Conservation (phyloP, 345 rosid genomes). For the Turnera subulata region DNA sequence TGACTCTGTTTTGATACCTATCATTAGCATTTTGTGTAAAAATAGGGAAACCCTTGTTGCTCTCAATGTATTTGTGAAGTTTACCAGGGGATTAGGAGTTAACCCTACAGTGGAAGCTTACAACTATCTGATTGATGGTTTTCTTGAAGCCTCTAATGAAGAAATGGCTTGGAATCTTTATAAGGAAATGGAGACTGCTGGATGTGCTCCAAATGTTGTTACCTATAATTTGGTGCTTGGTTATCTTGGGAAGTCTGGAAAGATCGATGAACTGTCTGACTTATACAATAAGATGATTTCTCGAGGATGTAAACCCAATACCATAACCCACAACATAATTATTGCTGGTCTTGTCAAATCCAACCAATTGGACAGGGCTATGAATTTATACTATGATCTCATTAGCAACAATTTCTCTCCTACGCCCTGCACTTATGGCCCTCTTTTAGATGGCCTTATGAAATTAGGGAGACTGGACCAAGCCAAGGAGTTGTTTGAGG, state of each 20-base stretch:
- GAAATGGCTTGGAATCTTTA: constrained; percentile 51
- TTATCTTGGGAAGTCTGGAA: constrained; percentile 62
- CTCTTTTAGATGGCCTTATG: constrained; percentile 69
- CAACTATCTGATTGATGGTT: constrained; percentile 61
- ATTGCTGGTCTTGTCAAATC: constrained; percentile 66
- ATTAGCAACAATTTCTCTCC: constrained; percentile 69
- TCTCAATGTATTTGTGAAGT: constrained; percentile 43
- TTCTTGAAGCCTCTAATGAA: constrained; percentile 43
- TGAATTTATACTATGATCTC: constrained; percentile 69
- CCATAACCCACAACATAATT: constrained; percentile 73
- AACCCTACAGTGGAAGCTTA: constrained; percentile 40
- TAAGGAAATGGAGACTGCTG: constrained; percentile 50
- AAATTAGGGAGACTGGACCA: constrained; percentile 63
- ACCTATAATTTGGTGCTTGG: constrained; percentile 75
- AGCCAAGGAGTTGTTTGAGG: constrained; percentile 68
- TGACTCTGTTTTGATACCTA: constrained; percentile 59
- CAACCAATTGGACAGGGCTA: constrained; percentile 52
- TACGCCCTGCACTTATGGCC: constrained; percentile 81
- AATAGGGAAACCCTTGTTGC: constrained; percentile 52
- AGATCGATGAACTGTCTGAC: constrained; percentile 43
- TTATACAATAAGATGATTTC: constrained; percentile 59
- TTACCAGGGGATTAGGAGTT: constrained; percentile 55
- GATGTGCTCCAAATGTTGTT: constrained; percentile 56
- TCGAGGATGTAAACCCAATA: constrained; percentile 54
- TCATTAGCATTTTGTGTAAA: constrained; percentile 57